phyloP scores from a whole-genome alignment of 345 rosid species.

The Eucalyptus pumila region DNA sequence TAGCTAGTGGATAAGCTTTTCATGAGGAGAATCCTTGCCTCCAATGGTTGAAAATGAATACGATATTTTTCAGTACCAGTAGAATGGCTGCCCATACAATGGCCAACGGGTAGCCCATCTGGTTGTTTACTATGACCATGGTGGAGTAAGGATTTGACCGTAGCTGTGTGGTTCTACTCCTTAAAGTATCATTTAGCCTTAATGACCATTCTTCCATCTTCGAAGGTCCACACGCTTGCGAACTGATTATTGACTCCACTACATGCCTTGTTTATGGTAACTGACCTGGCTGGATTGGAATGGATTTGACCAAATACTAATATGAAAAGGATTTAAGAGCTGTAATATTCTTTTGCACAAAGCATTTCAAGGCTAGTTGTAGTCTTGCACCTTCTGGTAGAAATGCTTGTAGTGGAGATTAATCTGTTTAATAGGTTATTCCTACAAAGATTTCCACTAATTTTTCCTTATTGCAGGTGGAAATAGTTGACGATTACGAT shows the following conservation, averaged over 20 bases:
- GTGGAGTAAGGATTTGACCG: background rate
- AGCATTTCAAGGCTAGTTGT: background rate
- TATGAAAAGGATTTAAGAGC: background rate
- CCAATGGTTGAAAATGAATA: too few species aligned
- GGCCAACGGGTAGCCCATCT: too few species aligned
- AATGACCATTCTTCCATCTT: background rate
- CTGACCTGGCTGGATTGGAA: background rate
- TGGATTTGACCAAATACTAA: background rate
- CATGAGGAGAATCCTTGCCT: too few species aligned
- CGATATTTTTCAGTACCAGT: too few species aligned
- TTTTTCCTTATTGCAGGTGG: conserved; percentile 40
- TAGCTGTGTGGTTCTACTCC: background rate
- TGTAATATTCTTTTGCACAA: background rate
- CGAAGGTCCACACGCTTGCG: background rate
- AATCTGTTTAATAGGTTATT: background rate
- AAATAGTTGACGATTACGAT: conserved; percentile 76
- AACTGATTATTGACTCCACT: background rate
- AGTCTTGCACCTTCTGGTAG: background rate
- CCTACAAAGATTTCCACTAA: background rate
- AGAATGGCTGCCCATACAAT: too few species aligned
- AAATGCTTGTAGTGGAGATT: background rate
- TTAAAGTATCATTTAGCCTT: background rate
- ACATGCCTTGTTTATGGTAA: background rate
- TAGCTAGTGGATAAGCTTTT: background rate
- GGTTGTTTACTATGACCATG: background rate